Base-by-base conservation (phyloP, 2,329 filamentous ascomycete genomes). In the Diaporthe sp. region DNA sequence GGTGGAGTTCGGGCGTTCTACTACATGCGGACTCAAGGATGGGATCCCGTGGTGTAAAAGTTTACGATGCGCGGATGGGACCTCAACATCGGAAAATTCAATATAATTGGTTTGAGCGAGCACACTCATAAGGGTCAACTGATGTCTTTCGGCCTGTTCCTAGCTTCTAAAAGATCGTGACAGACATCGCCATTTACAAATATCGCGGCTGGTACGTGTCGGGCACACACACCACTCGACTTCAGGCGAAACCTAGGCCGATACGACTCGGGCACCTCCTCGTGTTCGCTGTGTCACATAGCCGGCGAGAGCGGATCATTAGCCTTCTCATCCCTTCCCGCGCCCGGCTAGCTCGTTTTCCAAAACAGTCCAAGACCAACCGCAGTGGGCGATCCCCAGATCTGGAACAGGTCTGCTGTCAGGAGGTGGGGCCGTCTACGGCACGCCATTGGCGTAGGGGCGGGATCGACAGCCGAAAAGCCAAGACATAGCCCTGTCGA, bases 1-100 rank as follows among this genome's bases (percentile, higher is more conserved):
- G 57, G 37, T 72, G 75, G 58, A 68, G 61, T 74, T 70, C 31
- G n/a, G 75, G 75, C 61, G 75, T 74, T 74, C 46, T 59, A 28
- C 31, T 69, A 53, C 25, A 28, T 13, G 28, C 13, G n/a, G 46
- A 28, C 61, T 39, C 46, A 58, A 22, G 53, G 72, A 58, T 74
- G 57, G 49, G 42, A 72, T 42, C 25, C 69, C 31, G 28, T 15
- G n/a, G 46, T 44, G 3, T 28, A 72, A 71, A 68, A 67, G 46
- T 53, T 65, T 49, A 53, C 65, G n/a, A 72, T 55, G 44, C 62
- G 69, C 46, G 58, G 34, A 75, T 28, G 51, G 57, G 53, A 37
- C 44, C 37, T 49, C 22, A 67, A 72, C 70, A 68, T 65, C 57
- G 73, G 37, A 51, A 74, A 34, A 34, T 19, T 53, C 51, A 65